Evolutionary conservation across 257 asterid species (phyloP).

Genomic region (Fraxinus anomala): DNA sequence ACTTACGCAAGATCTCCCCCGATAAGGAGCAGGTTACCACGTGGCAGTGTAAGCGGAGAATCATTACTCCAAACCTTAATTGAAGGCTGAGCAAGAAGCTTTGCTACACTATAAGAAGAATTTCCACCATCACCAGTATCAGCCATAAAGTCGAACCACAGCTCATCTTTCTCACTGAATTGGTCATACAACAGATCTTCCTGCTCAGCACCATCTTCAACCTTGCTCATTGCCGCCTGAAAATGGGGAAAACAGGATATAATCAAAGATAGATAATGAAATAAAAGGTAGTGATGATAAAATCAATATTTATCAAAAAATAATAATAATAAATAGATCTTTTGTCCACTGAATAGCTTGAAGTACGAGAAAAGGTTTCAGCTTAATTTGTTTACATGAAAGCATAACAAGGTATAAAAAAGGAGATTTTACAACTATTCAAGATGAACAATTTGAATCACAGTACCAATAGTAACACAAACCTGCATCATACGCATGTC

Average conservation of each 20-base stretch:
- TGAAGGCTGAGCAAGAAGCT: constrained; percentile 92
- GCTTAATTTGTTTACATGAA: background rate
- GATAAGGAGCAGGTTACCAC: constrained; percentile 84
- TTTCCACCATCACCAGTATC: constrained; percentile 99
- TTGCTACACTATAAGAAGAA: constrained; percentile 86
- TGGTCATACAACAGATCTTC: constrained; percentile 90
- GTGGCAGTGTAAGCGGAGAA: constrained; percentile 62
- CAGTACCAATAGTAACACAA: constrained; percentile 16
- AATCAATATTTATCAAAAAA: background rate
- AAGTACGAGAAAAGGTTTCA: background rate
- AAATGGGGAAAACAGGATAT: constrained; percentile 15
- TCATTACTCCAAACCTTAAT: constrained; percentile 54
- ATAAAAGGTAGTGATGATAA: background rate
- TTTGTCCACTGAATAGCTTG: background rate
- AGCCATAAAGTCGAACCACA: constrained; percentile 99
- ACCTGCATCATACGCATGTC: constrained; percentile 99
- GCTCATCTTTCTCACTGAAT: constrained; percentile 73
- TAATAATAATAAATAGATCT: background rate
- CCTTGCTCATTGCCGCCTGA: constrained; percentile 97
- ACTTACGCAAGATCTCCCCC: constrained; percentile 99
- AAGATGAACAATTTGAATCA: background rate
- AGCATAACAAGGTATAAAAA: background rate
- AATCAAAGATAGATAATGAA: constrained; percentile 17
- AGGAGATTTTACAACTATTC: background rate
- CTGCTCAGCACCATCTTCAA: constrained; percentile 75